These are phyloP conservation scores for Podospora anserina DNA, from an alignment of 495 filamentous ascomycete species.

Conservation along the genomic window DNA sequence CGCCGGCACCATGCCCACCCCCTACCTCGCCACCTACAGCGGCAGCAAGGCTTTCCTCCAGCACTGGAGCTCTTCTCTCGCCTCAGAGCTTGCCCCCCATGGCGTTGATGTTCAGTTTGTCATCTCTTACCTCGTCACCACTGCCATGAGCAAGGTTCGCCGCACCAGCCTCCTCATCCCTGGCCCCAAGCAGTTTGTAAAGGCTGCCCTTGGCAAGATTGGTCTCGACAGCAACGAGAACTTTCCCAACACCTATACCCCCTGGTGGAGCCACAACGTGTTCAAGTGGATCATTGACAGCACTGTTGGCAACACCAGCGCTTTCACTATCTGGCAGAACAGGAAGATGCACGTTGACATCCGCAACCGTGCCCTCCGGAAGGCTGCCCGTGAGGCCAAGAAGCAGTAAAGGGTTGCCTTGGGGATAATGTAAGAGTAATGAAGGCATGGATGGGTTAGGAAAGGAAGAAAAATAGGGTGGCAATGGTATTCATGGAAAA, in stretches of 20 bases:
- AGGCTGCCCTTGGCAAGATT: conserved; percentile 73
- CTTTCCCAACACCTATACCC: conserved; percentile 78
- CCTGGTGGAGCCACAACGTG: conserved; percentile 85
- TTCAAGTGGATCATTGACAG: conserved; percentile 81
- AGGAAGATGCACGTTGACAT: conserved; percentile 80
- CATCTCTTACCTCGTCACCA: conserved; percentile 86
- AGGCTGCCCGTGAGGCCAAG: conserved; percentile 79
- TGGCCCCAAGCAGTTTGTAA: conserved; percentile 77
- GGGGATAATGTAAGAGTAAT: background rate
- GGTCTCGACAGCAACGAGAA: conserved; percentile 71
- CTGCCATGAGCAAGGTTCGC: conserved; percentile 94
- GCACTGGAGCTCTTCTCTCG: conserved; percentile 87
- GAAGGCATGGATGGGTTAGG: background rate
- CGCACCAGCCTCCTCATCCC: conserved; percentile 72
- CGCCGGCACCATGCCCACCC: conserved; percentile 84
- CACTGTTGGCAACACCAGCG: conserved; percentile 63
- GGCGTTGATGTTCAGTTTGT: conserved; percentile 83
- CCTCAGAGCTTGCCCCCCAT: conserved; percentile 72
- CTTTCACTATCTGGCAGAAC: conserved; percentile 63
- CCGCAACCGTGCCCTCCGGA: conserved; percentile 80
- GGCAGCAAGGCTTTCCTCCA: conserved; percentile 98
- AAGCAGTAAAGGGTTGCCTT: conserved; percentile 40
- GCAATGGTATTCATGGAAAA: background rate
- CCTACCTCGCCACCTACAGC: conserved; percentile 92
- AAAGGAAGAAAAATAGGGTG: background rate